Base-by-base conservation (phyloP, 768 basidiomycete species). In the Mycena filopes region DNA sequence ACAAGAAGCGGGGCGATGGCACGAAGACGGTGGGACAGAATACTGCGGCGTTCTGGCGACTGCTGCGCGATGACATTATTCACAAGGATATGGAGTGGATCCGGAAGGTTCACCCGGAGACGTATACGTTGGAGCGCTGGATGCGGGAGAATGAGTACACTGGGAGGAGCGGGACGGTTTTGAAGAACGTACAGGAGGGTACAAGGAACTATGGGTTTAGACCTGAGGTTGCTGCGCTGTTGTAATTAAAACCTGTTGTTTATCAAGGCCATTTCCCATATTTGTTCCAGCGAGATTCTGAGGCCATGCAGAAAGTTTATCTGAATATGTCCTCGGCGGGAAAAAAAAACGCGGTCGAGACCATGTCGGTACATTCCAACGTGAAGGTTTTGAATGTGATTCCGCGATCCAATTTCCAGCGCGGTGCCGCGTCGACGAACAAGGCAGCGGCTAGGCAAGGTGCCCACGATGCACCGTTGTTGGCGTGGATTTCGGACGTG, bases 61-160 rank as follows among this genome's bases (percentile, higher is more conserved):
- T 71, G 31, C 75, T 71, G 69, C 57, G 77, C 18, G 80, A 81
- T 47, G 75, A 75, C 31, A 25, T 79, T 36, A 48, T 80, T 15
- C 65, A 59, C 56, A 71, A 75, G 60, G 76, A 81, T 55, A 74
- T 76, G 71, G 76, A 73, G 13, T 78, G 78, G 77, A 64, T 80
- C 20, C 49, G 73, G 48, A 68, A 65, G 20, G 62, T 78, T 18
- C 69, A 79, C 57, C 77, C 78, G 7, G 50, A 66, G 16, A 68
- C 60, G 20, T 67, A 71, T 47, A 74, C 73, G 13, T 61, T 80
- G 23, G 77, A 79, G 69, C 66, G 60, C 18, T 79, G 77, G 78
- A 78, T 79, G 76, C 67, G 70, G 51, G 68, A 72, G 64, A 70
- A 63, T 20, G 28, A 54, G 4, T 79, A 79, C 54, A 60, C 38